Percentiles rank a stretch among this genome's conserved stretches.
Conservation (phyloP, 2,329 filamentous ascomycete genomes). For the Dactylellina sp. region DNA sequence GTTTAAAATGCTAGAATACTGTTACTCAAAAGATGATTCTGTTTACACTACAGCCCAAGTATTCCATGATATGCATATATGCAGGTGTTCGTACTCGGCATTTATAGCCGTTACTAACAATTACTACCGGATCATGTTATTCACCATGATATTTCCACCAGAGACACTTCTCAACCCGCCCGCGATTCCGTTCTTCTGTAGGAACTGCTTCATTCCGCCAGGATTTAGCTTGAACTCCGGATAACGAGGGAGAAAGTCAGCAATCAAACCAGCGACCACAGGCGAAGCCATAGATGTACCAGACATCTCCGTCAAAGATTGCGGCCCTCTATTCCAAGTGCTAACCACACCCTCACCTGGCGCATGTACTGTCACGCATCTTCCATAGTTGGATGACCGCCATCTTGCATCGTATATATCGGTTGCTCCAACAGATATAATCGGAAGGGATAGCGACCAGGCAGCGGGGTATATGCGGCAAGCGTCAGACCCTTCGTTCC, state of each 20-base stretch:
- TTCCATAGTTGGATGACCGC: conserved; percentile 66
- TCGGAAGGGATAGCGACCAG: conserved; percentile 26
- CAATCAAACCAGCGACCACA: conserved; percentile 12
- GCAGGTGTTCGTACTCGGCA: no score
- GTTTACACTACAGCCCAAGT: no score
- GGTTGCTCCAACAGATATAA: conserved; percentile 64
- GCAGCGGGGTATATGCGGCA: conserved; percentile 21
- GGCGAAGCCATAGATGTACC: conserved; percentile 19
- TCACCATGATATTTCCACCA: conserved; percentile 11
- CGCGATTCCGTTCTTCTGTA: conserved; percentile 5
- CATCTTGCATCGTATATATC: conserved; percentile 62
- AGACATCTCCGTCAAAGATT: conserved; percentile 57
- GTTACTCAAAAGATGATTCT: neutral
- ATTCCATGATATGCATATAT: no score
- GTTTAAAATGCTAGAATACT: conserved; percentile 25
- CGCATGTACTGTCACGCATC: conserved; percentile 70
- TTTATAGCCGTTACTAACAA: neutral
- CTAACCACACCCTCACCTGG: conserved; percentile 69
- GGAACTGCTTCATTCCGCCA: conserved; percentile 56
- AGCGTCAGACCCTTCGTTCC: conserved; percentile 20
- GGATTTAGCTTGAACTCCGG: neutral
- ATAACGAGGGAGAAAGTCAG: neutral
- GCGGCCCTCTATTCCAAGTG: conserved; percentile 66
- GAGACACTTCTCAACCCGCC: neutral
- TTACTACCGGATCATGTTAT: neutral